Conservation (phyloP, 306 rosid genomes). For the Rubus idaeus region DNA sequence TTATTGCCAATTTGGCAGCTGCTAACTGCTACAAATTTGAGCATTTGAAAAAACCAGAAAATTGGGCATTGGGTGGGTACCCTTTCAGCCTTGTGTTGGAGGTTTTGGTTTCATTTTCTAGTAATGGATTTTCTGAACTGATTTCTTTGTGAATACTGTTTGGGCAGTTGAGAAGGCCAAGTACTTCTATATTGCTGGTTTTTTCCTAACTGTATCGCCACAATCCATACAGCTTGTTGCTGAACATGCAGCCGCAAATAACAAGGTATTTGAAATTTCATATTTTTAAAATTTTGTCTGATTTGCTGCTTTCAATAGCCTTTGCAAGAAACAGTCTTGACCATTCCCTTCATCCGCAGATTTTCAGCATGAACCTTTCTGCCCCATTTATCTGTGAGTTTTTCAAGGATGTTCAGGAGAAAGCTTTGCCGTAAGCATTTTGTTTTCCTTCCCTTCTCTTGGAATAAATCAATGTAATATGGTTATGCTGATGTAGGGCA, state of each 20-base stretch:
- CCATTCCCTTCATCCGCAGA: conserved; percentile 37
- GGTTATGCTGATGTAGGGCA: conserved; percentile 1
- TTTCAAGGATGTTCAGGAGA: conserved; percentile 76
- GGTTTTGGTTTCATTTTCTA: conserved; percentile 10
- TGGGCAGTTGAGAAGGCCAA: conserved; percentile 90
- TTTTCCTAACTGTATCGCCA: conserved; percentile 91
- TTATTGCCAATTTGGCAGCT: conserved; percentile 91
- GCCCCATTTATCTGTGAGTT: conserved; percentile 96
- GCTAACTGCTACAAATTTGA: conserved; percentile 93
- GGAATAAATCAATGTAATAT: neutral
- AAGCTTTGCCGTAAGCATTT: conserved; percentile 63
- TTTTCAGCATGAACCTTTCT: conserved; percentile 90
- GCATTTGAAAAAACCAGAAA: conserved; percentile 78
- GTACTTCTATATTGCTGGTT: conserved; percentile 85
- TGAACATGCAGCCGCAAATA: conserved; percentile 75
- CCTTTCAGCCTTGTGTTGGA: neutral
- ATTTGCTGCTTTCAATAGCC: neutral
- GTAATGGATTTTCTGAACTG: neutral
- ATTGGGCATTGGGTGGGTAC: conserved; percentile 96
- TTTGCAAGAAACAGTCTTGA: neutral
- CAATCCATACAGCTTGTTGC: conserved; percentile 93
- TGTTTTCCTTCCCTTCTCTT: neutral
- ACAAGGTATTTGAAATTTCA: conserved; percentile 51
- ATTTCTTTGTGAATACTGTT: neutral
- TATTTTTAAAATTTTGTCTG: neutral